A percentile compares a stretch with the other conserved stretches of the same genome.
phyloP scores from a whole-genome alignment of 2,329 filamentous ascomycete genomes.

The Dactylonectria estremocensis region DNA sequence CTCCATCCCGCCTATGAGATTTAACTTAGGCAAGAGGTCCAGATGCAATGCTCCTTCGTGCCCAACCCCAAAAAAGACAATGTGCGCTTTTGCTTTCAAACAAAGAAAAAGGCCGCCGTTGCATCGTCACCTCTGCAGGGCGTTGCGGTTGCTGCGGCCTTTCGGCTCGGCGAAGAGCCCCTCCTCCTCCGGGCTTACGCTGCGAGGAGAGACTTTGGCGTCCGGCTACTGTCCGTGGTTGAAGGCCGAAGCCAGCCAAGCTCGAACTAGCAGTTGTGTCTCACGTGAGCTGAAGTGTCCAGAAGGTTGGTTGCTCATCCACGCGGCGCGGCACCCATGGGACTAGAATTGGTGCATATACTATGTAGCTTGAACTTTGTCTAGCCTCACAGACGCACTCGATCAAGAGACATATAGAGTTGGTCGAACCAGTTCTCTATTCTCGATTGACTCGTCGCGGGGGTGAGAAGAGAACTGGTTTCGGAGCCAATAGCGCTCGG shows the following conservation, averaged over 20 bases:
- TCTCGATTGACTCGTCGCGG: conserved; percentile 24
- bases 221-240: conserved; percentile 20
- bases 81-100: neutral
- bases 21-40: neutral
- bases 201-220: conserved; percentile 11
- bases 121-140: conserved; percentile 28
- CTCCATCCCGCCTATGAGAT: too few species aligned
- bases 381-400: conserved; percentile 11
- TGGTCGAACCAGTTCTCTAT: conserved; percentile 20
- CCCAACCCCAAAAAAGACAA: neutral
- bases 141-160: conserved; percentile 24
- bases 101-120: conserved; percentile 1
- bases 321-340: conserved; percentile 14
- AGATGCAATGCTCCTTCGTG: neutral
- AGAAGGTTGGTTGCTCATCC: conserved; percentile 20
- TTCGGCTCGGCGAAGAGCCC: conserved; percentile 23
- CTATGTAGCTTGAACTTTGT: conserved; percentile 36
- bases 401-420: conserved; percentile 2
- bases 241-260: conserved; percentile 19
- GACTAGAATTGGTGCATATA: conserved; percentile 14
- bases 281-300: conserved; percentile 27
- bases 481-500: conserved; percentile 31
- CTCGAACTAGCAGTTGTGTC: conserved; percentile 26
- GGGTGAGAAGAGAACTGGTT: conserved; percentile 3
- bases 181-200: conserved; percentile 19